Evolutionary conservation across 2,329 filamentous ascomycete species (phyloP).

Genomic region (Cytospora chrysosperma): DNA sequence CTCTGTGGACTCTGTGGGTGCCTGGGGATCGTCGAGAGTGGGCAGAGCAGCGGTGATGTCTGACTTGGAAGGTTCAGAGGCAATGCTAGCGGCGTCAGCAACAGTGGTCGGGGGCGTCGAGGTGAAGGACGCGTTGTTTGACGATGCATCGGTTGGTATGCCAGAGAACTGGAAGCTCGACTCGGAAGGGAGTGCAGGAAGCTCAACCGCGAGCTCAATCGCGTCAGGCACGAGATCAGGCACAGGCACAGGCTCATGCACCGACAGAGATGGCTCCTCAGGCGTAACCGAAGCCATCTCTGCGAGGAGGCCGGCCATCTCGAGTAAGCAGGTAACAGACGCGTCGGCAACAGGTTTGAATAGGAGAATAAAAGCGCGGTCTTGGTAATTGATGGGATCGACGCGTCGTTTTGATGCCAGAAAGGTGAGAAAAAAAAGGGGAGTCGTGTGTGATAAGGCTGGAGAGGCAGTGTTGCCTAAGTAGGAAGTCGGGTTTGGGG

Average conservation of each 20-base stretch:
- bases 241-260: constrained; percentile 4
- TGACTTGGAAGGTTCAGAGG: constrained; percentile 32
- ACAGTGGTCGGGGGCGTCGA: constrained; percentile 36
- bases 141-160: constrained; percentile 32
- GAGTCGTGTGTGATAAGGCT: constrained; percentile 5
- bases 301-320: constrained; percentile 17
- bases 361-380: background rate
- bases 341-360: constrained; percentile 3
- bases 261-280: constrained; percentile 2
- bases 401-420: constrained; percentile 17
- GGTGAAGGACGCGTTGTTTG: constrained; percentile 31
- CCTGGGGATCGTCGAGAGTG: constrained; percentile 8
- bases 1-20: constrained; percentile 3
- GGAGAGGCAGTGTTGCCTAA: background rate
- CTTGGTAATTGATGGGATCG: constrained; percentile 6
- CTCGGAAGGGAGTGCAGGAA: constrained; percentile 26
- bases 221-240: constrained; percentile 9
- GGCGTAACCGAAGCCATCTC: constrained; percentile 14
- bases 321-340: background rate
- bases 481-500: background rate
- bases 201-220: constrained; percentile 13
- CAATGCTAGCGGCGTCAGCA: constrained; percentile 35
- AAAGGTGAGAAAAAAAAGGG: background rate
- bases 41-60: constrained; percentile 21
- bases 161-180: constrained; percentile 31